Conservation (phyloP, 768 basidiomycete species). For the Suillus paluster region DNA sequence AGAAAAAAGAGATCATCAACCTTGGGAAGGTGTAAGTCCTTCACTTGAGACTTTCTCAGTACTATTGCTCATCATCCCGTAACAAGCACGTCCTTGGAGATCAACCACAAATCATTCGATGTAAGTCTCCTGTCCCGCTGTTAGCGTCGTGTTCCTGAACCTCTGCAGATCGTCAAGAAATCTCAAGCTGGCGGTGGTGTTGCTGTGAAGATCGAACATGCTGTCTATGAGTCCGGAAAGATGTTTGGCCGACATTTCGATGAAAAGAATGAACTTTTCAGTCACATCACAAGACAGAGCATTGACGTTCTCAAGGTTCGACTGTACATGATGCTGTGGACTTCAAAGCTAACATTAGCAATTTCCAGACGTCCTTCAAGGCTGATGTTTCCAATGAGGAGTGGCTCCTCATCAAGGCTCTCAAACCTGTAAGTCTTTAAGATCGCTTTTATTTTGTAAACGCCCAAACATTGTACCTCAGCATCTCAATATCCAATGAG, state of each 20-base stretch:
- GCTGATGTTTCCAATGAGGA: conserved; percentile 89
- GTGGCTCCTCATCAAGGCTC: conserved; percentile 88
- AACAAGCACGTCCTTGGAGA: conserved; percentile 89
- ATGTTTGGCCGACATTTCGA: conserved; percentile 96
- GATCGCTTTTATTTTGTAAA: conserved; percentile 4
- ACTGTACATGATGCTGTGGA: background rate
- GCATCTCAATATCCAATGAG: conserved; percentile 44
- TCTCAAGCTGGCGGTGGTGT: conserved; percentile 95
- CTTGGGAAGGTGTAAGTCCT: conserved; percentile 89
- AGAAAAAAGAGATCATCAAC: conserved; percentile 88
- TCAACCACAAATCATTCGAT: conserved; percentile 91
- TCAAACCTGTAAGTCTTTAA: conserved; percentile 68
- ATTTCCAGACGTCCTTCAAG: conserved; percentile 76
- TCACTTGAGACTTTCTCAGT: background rate
- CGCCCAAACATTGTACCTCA: conserved; percentile 17
- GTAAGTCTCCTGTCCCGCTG: conserved; percentile 42
- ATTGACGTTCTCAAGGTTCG: conserved; percentile 93
- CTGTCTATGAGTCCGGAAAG: conserved; percentile 92
- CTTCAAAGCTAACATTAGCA: conserved; percentile 13
- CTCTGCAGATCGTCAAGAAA: conserved; percentile 81
- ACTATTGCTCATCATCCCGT: conserved; percentile 7
- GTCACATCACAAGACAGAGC: conserved; percentile 87
- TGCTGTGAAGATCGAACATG: conserved; percentile 98
- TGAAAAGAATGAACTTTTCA: conserved; percentile 93
- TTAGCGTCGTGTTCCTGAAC: background rate